Conservation (phyloP, 2,329 filamentous ascomycete species). For the Trichoderma atrobrunneum region DNA sequence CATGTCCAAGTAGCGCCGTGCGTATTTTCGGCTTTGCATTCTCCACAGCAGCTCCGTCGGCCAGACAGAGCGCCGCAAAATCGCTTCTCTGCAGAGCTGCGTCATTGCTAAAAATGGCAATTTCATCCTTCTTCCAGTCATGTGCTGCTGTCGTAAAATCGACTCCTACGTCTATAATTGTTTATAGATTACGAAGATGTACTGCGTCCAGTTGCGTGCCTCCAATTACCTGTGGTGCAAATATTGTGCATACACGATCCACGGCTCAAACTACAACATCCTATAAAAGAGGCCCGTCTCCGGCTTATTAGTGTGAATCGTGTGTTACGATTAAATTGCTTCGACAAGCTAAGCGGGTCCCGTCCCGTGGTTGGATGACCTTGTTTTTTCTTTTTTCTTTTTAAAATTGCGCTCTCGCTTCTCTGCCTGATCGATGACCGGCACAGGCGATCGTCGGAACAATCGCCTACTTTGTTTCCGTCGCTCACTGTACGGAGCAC, state of each 20-base stretch:
- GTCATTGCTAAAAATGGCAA: neutral
- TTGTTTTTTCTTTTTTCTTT: neutral
- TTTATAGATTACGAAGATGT: neutral
- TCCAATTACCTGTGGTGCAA: neutral
- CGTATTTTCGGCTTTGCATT: neutral
- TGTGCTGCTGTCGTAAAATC: neutral
- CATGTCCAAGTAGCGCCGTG: neutral
- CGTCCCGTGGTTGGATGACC: neutral
- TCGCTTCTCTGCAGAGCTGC: neutral
- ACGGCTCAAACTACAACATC: neutral
- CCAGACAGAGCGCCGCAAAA: neutral
- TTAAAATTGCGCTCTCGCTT: constrained; percentile 2
- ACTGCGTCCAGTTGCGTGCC: neutral
- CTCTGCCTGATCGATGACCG: neutral
- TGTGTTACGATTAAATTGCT: constrained; percentile 16
- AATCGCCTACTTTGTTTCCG: neutral
- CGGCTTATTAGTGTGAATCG: constrained; percentile 7
- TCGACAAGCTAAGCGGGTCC: neutral
- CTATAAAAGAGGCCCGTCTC: neutral
- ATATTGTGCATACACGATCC: neutral
- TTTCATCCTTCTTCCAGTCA: neutral
- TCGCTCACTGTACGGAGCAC: neutral
- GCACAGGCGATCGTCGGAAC: constrained; percentile 4
- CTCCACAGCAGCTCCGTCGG: constrained; percentile 7
- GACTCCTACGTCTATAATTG: neutral